Base-by-base conservation (phyloP, 2,329 filamentous ascomycete species). In the Bipolaris gigantea region DNA sequence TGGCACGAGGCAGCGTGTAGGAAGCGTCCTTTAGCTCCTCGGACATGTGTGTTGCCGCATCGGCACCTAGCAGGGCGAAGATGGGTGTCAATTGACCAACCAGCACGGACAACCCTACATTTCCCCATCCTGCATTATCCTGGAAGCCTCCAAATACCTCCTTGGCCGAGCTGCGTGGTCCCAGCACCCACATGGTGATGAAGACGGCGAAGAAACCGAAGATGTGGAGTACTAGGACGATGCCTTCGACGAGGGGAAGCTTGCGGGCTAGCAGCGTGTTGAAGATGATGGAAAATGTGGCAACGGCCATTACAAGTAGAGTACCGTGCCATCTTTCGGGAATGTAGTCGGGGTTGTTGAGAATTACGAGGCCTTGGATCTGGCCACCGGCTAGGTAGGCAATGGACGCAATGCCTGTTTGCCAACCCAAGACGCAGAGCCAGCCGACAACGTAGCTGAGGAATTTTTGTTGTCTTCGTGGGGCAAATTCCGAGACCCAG, bases 191-290 rank as follows among this genome's bases (percentile, higher is more conserved):
- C 47, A 72, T 55, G 2, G 63, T 63, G 16, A 67, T 64, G 19
- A 83, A 67, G 48, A 82, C 75, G 2, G 76, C 80, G 56, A 83
- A 78, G 59, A 82, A 79, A 1, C 80, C 80, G 25, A 77, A 66
- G 25, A 82, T 71, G 50, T 83, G 81, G 2, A 83, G 59, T 13
- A 80, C 67, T 1, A 81, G 66, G 25, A 80, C 71, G 7, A 76
- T 62, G 3, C 76, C 76, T 63, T 84, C 81, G 21, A 81, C 64
- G 3, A 76, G 63, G 1, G 80, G 80, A 1, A 83, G 67, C 6
- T 76, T 65, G 8, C 72, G 71, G 1, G 77, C 77, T 5, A 77
- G 70, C 4, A 79, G 64, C 0, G 75, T 76, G 62, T 83, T 83
- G 58, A 80, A 74, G 5, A 70, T 53, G 10, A 76, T 65, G 2